Evolutionary conservation across 768 basidiomycete genomes (phyloP), one percentile per base, ranked within the genome.

Genomic region (Boletus sensibilis): DNA sequence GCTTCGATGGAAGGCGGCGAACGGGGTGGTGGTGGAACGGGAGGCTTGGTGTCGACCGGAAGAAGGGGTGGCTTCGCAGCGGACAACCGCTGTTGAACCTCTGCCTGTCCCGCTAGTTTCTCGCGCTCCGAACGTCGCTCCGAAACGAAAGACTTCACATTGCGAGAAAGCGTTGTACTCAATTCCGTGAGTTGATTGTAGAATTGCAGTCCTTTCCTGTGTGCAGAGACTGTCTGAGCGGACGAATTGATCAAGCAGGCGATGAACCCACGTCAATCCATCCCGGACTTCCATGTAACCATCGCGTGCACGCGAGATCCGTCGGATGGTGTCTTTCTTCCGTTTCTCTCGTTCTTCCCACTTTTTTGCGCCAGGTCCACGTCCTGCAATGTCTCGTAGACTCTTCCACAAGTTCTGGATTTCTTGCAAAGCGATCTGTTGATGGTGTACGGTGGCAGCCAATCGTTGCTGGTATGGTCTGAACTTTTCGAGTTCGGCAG

Each of bases 401-500:
- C 74, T 73, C 54, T 87, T 88, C 85, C 91, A 93, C 12, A 89
- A 69, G n/a, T 76, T 71, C 12, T 82, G 78, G 10, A 97, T 75
- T 60, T 97, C 93, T 56, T 92, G 81, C 23, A 98, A 64, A 1
- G 84, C 79, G 10, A 78, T 70, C 52, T 88, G 83, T 61, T 97
- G 92, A 33, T 89, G 86, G 54, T 86, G 84, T 0, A 94, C 81
- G 0, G 93, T 92, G 3, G 88, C 81, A 5, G 83, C 75, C 2
- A 98, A 75, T 0, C 93, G 85, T 40, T 89, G 85, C 65, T 97
- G 94, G 66, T 91, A 94, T 0, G 94, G 92, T 21, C 84, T 80
- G 77, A 98, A 98, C 72, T 98, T 99, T 74, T 98, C 96, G 21
- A 98, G 82, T 69, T 98, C 94, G 10, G 88, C 82, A 0, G 94